Evolutionary conservation across 2,329 filamentous ascomycete genomes (phyloP).

Genomic region (Fusarium nelsonii): DNA sequence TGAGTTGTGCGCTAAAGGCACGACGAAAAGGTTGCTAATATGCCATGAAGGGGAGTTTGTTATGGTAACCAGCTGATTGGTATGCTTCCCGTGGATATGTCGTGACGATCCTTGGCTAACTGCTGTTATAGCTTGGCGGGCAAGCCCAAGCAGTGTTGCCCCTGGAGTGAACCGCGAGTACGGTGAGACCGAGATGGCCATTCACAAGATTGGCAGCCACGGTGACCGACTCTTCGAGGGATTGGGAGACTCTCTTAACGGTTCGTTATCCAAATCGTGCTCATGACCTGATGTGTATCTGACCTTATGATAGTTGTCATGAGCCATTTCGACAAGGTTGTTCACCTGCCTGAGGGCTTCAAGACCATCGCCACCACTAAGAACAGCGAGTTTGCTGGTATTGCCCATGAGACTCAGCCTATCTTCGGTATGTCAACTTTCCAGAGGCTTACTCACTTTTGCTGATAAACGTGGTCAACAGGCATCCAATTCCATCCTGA

Average conservation of each 20-base stretch:
- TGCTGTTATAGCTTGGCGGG: slow-evolving; percentile 54
- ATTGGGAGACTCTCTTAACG: slow-evolving; percentile 69
- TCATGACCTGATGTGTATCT: not conserved
- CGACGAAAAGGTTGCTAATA: slow-evolving; percentile 17
- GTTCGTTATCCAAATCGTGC: not conserved
- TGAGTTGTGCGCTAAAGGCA: slow-evolving; percentile 2
- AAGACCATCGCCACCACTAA: slow-evolving; percentile 77
- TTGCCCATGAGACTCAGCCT: slow-evolving; percentile 76
- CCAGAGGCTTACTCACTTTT: not conserved
- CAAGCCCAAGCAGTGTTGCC: slow-evolving; percentile 37
- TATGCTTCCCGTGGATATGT: slow-evolving; percentile 62
- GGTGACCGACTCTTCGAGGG: slow-evolving; percentile 84
- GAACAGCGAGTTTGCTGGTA: slow-evolving; percentile 84
- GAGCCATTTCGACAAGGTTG: slow-evolving; percentile 90
- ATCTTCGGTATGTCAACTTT: slow-evolving; percentile 68
- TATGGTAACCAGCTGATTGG: slow-evolving; percentile 29
- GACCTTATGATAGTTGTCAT: slow-evolving; percentile 71
- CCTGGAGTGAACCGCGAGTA: slow-evolving; percentile 30
- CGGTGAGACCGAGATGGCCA: slow-evolving; percentile 58
- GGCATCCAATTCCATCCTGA: slow-evolving; percentile 92
- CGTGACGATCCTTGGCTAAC: slow-evolving; percentile 64
- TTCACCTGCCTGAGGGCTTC: slow-evolving; percentile 77
- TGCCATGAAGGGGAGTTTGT: slow-evolving; percentile 46
- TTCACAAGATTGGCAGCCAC: slow-evolving; percentile 69
- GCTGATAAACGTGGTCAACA: slow-evolving; percentile 28